Evolutionary conservation across 805 yeast species (phyloP).

Genomic region (Lachancea mirantina): DNA sequence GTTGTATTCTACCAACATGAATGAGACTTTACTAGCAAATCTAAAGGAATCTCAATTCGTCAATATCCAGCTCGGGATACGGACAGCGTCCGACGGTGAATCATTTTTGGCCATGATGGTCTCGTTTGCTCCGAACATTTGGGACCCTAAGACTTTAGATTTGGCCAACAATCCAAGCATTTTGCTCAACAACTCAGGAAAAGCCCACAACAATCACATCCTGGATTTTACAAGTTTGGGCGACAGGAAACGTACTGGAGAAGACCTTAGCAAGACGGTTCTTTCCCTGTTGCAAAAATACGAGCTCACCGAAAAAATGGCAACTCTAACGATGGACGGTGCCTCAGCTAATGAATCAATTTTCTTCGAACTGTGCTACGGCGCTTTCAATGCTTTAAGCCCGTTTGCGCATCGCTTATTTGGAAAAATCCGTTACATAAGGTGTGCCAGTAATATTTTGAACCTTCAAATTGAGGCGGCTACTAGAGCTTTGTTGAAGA

Average conservation of each 20-base stretch:
- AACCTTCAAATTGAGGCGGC: not conserved
- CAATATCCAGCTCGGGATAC: conserved; percentile 1
- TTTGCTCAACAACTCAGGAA: conserved; percentile 7
- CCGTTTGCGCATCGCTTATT: not conserved
- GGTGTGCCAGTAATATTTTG: conserved; percentile 2
- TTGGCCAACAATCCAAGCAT: conserved; percentile 1
- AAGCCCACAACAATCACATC: conserved; percentile 6
- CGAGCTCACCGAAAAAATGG: conserved; percentile 8
- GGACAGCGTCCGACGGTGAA: conserved; percentile 3
- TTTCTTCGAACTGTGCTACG: not conserved
- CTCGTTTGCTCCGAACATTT: conserved; percentile 8
- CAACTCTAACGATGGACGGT: conserved; percentile 4
- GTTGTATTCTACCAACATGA: not conserved
- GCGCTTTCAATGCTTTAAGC: not conserved
- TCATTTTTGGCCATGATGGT: conserved; percentile 7
- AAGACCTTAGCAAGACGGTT: conserved; percentile 3
- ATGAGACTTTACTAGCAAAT: not conserved
- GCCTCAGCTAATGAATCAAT: not conserved
- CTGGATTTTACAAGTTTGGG: conserved; percentile 7
- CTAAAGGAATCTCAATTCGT: not conserved
- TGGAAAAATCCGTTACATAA: not conserved
- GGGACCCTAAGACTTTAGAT: conserved; percentile 2
- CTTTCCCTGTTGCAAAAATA: conserved; percentile 3
- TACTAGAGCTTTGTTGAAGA: not conserved
- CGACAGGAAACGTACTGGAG: conserved; percentile 4